Percentiles rank a stretch among this genome's conserved stretches.
Evolutionary conservation across 495 filamentous ascomycete genomes (phyloP).

Genomic region (Aspergillus ostianus): DNA sequence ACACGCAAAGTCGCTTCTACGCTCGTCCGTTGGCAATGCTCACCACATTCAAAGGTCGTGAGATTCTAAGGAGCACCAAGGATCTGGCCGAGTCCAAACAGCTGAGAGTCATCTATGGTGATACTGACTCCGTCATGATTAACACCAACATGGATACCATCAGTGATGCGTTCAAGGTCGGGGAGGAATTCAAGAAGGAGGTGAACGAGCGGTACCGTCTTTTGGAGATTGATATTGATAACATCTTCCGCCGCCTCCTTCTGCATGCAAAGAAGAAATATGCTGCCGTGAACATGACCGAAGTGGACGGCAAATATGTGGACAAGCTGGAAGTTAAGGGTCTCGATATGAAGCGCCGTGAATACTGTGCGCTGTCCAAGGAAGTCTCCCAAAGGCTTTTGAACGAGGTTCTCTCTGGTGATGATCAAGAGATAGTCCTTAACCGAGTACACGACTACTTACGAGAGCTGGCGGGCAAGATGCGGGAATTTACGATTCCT

Average conservation of each 20-base stretch:
- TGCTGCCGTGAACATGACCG: conserved; percentile 90
- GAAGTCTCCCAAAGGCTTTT: conserved; percentile 81
- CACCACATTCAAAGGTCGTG: conserved; percentile 94
- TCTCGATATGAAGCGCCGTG: conserved; percentile 93
- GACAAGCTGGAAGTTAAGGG: conserved; percentile 98
- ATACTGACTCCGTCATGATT: conserved; percentile 99
- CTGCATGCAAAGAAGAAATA: conserved; percentile 99
- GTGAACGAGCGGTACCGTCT: conserved; percentile 90
- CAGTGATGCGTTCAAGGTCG: conserved; percentile 84
- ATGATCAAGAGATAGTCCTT: conserved; percentile 86
- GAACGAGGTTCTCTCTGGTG: conserved; percentile 88
- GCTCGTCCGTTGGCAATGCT: conserved; percentile 92
- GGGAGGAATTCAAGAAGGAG: conserved; percentile 71
- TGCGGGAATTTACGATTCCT: conserved; percentile 74
- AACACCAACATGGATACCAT: conserved; percentile 96
- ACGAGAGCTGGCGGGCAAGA: conserved; percentile 73
- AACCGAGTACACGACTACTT: conserved; percentile 91
- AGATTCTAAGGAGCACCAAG: conserved; percentile 94
- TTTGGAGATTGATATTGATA: conserved; percentile 97
- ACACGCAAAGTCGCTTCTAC: conserved; percentile 94
- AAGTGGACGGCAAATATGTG: conserved; percentile 82
- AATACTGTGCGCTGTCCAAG: conserved; percentile 92
- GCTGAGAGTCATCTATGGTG: conserved; percentile 93
- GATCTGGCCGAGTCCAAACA: conserved; percentile 86
- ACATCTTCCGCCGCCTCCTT: conserved; percentile 88